A percentile compares a stretch with the other conserved stretches of the same genome.
Evolutionary conservation across 2,329 filamentous ascomycete species (phyloP).

Genomic region (Hypoxylon sp.): DNA sequence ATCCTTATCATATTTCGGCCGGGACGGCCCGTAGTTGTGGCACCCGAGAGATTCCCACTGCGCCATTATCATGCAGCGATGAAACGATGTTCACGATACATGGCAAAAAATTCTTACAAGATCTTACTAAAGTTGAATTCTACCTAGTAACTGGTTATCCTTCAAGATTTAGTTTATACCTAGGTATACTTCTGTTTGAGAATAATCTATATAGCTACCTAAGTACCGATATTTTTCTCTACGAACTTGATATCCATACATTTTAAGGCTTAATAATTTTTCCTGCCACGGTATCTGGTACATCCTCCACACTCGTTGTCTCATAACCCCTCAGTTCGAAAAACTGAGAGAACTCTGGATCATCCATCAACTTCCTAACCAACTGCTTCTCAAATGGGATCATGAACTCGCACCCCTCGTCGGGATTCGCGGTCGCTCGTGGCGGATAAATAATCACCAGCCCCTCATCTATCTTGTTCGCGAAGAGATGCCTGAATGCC

Average conservation of each 20-base stretch:
- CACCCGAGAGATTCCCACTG: conserved; percentile 7
- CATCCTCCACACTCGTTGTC: conserved; percentile 14
- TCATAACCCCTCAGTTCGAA: conserved; percentile 47
- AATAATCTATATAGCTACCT: background rate
- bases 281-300: conserved; percentile 5
- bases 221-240: conserved; percentile 1
- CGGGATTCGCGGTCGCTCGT: conserved; percentile 20
- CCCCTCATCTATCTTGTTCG: conserved; percentile 33
- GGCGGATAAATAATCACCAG: conserved; percentile 41
- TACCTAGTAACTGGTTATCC: background rate
- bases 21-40: conserved; percentile 16
- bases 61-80: conserved; percentile 8
- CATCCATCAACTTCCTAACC: conserved; percentile 30
- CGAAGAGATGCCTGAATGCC: conserved; percentile 41
- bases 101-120: background rate
- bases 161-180: background rate
- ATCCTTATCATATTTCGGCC: conserved; percentile 7
- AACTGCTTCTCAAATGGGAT: conserved; percentile 43
- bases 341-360: conserved; percentile 44
- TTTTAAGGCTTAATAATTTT: conserved; percentile 11
- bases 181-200: background rate
- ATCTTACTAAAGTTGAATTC: background rate
- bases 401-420: conserved; percentile 46
- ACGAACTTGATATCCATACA: conserved; percentile 2
- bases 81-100: background rate